Conservation (phyloP, 2,329 filamentous ascomycete genomes). For the Colletotrichum eleusines region DNA sequence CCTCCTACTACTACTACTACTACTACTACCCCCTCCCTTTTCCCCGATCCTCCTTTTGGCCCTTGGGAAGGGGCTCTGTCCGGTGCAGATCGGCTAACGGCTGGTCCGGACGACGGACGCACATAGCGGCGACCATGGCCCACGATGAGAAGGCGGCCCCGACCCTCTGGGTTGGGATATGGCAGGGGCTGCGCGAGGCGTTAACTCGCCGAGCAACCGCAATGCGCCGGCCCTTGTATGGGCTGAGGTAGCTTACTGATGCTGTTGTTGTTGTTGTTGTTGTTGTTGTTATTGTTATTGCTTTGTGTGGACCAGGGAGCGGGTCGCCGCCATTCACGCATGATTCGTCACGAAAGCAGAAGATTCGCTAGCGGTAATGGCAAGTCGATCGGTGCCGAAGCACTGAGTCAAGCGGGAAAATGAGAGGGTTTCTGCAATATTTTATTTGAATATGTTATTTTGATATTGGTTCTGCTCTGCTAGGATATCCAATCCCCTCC, state of each 20-base stretch:
- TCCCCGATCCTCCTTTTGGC: constrained; percentile 1
- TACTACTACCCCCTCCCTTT: background rate
- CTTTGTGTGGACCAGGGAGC: background rate
- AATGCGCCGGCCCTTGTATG: constrained; percentile 3
- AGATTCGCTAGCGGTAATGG: background rate
- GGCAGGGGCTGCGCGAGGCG: constrained; percentile 36
- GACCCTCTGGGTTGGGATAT: constrained; percentile 35
- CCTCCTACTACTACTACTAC: no score
- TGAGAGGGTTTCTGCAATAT: background rate
- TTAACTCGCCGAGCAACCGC: background rate
- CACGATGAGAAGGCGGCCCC: constrained; percentile 34
- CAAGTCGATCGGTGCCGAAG: background rate
- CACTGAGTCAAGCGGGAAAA: background rate
- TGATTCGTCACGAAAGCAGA: background rate
- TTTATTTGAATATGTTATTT: constrained; percentile 23
- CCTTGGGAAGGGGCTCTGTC: background rate
- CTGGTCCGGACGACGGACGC: constrained; percentile 23
- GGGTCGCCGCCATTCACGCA: background rate
- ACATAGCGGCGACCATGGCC: constrained; percentile 21
- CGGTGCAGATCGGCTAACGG: constrained; percentile 33
- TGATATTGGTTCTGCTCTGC: constrained; percentile 33
- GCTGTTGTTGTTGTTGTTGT: background rate
- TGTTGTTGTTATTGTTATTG: constrained; percentile 6
- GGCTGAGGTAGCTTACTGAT: constrained; percentile 5
- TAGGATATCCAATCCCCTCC: constrained; percentile 29